Base-by-base conservation (phyloP, 495 filamentous ascomycete genomes). In the Cercophora samala region DNA sequence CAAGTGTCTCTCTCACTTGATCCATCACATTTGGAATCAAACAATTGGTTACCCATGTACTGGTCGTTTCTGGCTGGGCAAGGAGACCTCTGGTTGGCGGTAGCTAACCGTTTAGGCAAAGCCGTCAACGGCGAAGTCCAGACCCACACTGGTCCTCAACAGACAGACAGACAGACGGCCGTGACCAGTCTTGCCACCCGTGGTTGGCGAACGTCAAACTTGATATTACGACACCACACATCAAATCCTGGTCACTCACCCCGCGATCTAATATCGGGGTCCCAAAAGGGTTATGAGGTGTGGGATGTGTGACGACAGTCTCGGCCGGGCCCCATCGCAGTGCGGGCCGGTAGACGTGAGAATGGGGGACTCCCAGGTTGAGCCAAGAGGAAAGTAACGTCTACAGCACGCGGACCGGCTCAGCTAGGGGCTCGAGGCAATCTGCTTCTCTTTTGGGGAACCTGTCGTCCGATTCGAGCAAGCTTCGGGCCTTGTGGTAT, bases 21-120 rank as follows among this genome's bases (percentile, higher is more conserved):
- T 23, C 13, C 23, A 8, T 60, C 58, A 60, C 58, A 60, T 37
- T 62, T 62, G 25, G 26, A 37, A 29, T 32, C 60, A 62, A 62
- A 62, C 60, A 62, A 60, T 62, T 62, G 60, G 60, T 22, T 46
- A 42, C 6, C 60, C 60, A 62, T 37, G 60, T 29, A 9, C 3
- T 18, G 18, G 15, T 19, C 13, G 26, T 29, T 21, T 32, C 29
- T 62, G 60, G 60, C 26, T 62, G 18, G 26, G 23, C 19, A 26
- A 8, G 22, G 23, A 60, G 24, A 60, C 8, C 13, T 60, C 19
- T 60, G 17, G 9, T 60, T 25, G 24, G 13, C 25, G 18, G 58
- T 60, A 29, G 58, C 22, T 60, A 60, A 24, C 58, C 58, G 58
- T 29, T 29, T 22, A 25, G 58, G 58, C 37, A 18, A 9, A 13